A percentile compares a stretch with the other conserved stretches of the same genome.
These are phyloP conservation scores for Phytopythium vexans DNA, from an alignment of 352 stramenopile species.

Conservation along the genomic window DNA sequence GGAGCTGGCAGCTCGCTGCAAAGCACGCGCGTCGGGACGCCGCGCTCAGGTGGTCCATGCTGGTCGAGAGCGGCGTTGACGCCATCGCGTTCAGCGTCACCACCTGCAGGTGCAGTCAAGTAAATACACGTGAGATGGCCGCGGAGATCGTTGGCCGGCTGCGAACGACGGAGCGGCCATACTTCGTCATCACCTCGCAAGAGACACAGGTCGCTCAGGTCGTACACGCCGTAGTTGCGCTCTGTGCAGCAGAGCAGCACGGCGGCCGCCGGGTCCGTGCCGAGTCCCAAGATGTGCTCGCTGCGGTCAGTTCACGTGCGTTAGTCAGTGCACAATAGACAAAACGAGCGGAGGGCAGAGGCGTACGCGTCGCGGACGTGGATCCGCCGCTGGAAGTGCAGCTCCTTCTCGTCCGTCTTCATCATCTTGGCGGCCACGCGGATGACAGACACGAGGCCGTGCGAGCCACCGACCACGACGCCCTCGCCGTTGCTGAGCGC, in stretches of 20 bases:
- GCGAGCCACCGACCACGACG: constrained; percentile 52
- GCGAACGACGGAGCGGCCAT: background rate
- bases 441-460: constrained; percentile 60
- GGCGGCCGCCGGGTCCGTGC: constrained; percentile 41
- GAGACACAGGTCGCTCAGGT: constrained; percentile 69
- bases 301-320: constrained; percentile 13
- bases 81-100: constrained; percentile 38
- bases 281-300: constrained; percentile 38
- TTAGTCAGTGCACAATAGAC: too few species aligned
- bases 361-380: constrained; percentile 43
- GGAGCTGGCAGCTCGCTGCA: constrained; percentile 33
- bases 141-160: too few species aligned
- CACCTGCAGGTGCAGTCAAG: constrained; percentile 10
- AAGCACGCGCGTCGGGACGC: constrained; percentile 48
- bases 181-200: constrained; percentile 67
- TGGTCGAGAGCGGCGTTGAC: constrained; percentile 38
- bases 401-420: constrained; percentile 54
- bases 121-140: background rate
- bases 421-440: constrained; percentile 54
- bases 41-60: constrained; percentile 37
- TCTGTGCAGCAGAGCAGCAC: constrained; percentile 65
- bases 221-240: constrained; percentile 55
- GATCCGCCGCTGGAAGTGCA: constrained; percentile 67
- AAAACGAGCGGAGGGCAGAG: too few species aligned
- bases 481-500: constrained; percentile 45